Conservation (phyloP, 805 yeast species). For the Citeromyces matritensis region DNA sequence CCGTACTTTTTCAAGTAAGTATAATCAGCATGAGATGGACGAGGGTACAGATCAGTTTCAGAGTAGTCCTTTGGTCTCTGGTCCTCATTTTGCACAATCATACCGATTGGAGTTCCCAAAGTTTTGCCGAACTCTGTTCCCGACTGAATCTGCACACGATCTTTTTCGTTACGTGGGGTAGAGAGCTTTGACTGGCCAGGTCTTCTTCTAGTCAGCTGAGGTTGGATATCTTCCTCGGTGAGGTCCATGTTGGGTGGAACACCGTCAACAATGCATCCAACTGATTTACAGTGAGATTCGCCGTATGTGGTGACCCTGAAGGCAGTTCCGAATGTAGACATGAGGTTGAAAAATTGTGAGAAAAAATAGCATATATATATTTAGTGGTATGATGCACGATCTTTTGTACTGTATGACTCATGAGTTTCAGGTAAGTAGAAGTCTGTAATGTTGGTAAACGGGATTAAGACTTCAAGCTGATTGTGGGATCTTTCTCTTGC, state of each 20-base stretch:
- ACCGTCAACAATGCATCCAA: slow-evolving; percentile 97
- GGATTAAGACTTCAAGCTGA: background rate
- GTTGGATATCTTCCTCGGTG: slow-evolving; percentile 81
- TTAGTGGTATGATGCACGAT: slow-evolving; percentile 1
- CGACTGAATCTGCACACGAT: slow-evolving; percentile 80
- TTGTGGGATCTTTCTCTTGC: background rate
- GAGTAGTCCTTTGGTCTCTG: slow-evolving; percentile 94
- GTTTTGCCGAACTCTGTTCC: slow-evolving; percentile 89
- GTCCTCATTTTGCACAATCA: slow-evolving; percentile 87
- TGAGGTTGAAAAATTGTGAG: slow-evolving; percentile 8
- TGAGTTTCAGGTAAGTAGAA: background rate
- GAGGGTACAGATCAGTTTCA: slow-evolving; percentile 89
- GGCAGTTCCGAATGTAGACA: slow-evolving; percentile 62
- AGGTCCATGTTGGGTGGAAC: slow-evolving; percentile 90
- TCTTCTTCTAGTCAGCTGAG: slow-evolving; percentile 91
- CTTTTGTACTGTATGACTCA: slow-evolving; percentile 1
- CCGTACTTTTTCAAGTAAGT: slow-evolving; percentile 89
- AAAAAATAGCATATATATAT: background rate
- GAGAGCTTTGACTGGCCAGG: slow-evolving; percentile 91
- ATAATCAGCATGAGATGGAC: slow-evolving; percentile 97
- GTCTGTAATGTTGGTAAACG: background rate
- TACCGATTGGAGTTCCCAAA: slow-evolving; percentile 89
- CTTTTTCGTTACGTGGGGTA: slow-evolving; percentile 95
- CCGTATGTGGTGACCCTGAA: slow-evolving; percentile 88
- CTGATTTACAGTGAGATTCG: slow-evolving; percentile 94